Percentiles rank a stretch among this genome's conserved stretches.
These are phyloP conservation scores for Lipomyces sp. DNA, from an alignment of 805 yeast genomes.

Conservation along the genomic window DNA sequence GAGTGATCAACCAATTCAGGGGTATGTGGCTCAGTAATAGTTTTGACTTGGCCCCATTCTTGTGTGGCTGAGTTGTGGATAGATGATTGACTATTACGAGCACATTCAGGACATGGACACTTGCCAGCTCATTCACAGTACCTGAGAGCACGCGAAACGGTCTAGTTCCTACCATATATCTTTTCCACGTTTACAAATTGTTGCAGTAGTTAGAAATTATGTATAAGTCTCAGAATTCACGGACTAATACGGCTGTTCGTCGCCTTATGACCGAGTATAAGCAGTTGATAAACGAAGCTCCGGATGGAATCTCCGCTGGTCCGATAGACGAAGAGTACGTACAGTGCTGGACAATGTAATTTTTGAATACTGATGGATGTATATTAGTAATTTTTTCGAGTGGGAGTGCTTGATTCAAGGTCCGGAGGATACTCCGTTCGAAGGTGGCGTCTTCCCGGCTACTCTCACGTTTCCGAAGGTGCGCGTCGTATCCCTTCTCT, in stretches of 20 bases:
- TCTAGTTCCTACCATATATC: no score
- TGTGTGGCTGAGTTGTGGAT: no score
- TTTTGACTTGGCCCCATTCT: no score
- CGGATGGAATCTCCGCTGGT: slow-evolving; percentile 95
- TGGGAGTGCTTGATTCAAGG: slow-evolving; percentile 90
- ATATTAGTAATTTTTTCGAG: slow-evolving; percentile 55
- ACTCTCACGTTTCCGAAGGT: slow-evolving; percentile 64
- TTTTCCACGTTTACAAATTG: no score
- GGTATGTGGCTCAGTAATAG: background rate
- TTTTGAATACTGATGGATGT: slow-evolving; percentile 5
- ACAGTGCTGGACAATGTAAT: background rate
- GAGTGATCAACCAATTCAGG: background rate
- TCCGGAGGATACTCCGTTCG: slow-evolving; percentile 82
- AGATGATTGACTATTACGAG: no score
- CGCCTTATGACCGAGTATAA: slow-evolving; percentile 87
- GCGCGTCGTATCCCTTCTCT: background rate
- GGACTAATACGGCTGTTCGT: slow-evolving; percentile 71
- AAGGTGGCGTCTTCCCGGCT: slow-evolving; percentile 87
- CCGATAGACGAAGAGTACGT: slow-evolving; percentile 70
- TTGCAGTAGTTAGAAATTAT: background rate
- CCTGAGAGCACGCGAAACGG: no score
- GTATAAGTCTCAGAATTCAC: slow-evolving; percentile 12
- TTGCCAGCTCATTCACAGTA: no score
- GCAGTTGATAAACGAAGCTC: slow-evolving; percentile 81
- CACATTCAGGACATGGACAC: no score